These are phyloP conservation scores for Escallonia herrerae DNA, from an alignment of 129 eudicot genomes.

Conservation along the genomic window DNA sequence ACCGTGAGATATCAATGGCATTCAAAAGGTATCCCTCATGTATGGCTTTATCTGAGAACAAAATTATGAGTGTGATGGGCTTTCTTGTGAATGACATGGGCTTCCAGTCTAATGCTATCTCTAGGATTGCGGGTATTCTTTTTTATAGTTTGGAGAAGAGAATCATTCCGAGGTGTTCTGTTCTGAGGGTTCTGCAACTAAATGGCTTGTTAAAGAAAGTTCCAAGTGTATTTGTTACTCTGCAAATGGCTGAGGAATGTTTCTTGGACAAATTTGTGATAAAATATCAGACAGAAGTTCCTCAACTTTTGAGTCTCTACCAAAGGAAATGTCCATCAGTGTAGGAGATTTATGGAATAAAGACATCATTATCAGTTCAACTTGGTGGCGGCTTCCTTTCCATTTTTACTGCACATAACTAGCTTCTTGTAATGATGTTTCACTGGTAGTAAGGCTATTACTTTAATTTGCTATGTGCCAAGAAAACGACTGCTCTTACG, in stretches of 20 bases:
- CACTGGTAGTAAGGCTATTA: too few relatives aligned
- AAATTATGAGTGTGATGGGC: not conserved
- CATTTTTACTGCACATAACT: too few relatives aligned
- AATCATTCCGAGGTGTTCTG: constrained; percentile 1
- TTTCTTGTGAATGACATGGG: constrained; percentile 15
- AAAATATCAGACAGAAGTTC: not conserved
- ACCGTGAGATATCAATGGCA: not conserved
- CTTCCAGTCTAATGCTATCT: not conserved
- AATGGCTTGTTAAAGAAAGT: not conserved
- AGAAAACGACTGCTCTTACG: too few relatives aligned
- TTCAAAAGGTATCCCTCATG: not conserved
- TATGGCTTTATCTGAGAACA: constrained; percentile 5
- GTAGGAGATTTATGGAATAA: too few relatives aligned
- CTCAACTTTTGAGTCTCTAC: not conserved
- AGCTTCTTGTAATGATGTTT: too few relatives aligned
- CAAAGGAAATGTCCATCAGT: too few relatives aligned
- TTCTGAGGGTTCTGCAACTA: not conserved
- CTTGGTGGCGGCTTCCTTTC: too few relatives aligned
- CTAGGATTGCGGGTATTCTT: not conserved
- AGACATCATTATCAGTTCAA: too few relatives aligned
- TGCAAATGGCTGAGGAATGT: not conserved
- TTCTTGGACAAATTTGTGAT: constrained; percentile 1
- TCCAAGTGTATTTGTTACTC: not conserved
- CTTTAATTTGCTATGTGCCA: too few relatives aligned
- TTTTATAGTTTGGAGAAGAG: constrained; percentile 8